These are phyloP conservation scores for Rhynchosporium graminicola DNA, from an alignment of 2,329 filamentous ascomycete genomes.

Conservation along the genomic window DNA sequence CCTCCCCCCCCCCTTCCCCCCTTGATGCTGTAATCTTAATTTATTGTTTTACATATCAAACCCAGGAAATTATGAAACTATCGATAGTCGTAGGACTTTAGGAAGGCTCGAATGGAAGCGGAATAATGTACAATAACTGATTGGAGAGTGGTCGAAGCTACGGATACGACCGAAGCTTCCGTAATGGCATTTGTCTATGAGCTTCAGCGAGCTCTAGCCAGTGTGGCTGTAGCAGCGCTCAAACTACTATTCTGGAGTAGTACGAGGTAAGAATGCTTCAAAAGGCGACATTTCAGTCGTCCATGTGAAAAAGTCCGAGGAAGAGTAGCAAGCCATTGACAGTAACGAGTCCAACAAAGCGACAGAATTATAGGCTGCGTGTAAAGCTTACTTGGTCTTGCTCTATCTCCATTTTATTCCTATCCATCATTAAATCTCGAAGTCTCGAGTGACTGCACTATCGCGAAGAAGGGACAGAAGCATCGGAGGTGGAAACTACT, in stretches of 20 bases:
- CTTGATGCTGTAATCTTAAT: too few relatives aligned
- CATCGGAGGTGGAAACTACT: neutral
- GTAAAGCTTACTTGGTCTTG: too few relatives aligned
- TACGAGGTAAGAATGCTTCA: neutral
- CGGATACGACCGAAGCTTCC: neutral
- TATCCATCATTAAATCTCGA: neutral
- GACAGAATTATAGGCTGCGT: neutral
- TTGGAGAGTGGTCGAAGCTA: neutral
- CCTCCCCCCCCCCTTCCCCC: too few relatives aligned
- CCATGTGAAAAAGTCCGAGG: too few relatives aligned
- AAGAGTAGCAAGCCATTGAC: neutral
- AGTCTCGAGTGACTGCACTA: neutral
- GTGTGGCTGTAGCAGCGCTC: neutral
- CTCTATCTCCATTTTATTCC: too few relatives aligned
- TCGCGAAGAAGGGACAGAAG: neutral
- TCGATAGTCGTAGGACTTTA: too few relatives aligned
- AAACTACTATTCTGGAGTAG: neutral
- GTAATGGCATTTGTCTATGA: neutral
- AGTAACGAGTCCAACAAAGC: neutral
- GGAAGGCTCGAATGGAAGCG: neutral
- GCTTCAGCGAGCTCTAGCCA: neutral
- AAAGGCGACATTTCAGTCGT: slow-evolving; percentile 5
- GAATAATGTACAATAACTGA: neutral
- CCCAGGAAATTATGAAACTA: too few relatives aligned
- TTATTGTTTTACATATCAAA: too few relatives aligned